Evolutionary conservation across 2,329 filamentous ascomycete genomes (phyloP).

Genomic region (Neopestalotiopsis sp.): DNA sequence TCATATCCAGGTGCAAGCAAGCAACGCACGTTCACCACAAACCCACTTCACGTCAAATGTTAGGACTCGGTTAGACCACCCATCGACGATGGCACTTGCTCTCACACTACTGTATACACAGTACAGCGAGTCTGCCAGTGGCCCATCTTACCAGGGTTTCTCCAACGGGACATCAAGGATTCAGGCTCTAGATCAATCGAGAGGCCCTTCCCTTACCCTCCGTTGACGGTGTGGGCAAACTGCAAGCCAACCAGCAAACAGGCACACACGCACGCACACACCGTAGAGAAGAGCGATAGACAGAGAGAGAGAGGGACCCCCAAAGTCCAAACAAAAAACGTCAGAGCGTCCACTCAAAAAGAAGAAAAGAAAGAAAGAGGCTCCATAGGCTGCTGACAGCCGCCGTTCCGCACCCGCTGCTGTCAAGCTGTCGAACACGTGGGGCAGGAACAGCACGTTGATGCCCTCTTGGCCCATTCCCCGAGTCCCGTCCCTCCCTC

Average conservation of each 20-base stretch:
- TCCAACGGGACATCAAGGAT: neutral
- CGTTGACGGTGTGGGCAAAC: neutral
- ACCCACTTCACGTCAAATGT: slow-evolving; percentile 4
- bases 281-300: too few species aligned
- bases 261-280: neutral
- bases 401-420: slow-evolving; percentile 12
- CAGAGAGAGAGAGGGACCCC: too few species aligned
- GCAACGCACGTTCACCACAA: neutral
- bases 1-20: slow-evolving; percentile 6
- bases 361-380: neutral
- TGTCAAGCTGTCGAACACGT: slow-evolving; percentile 13
- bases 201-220: neutral
- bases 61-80: slow-evolving; percentile 14
- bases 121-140: neutral
- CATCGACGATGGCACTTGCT: neutral
- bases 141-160: neutral
- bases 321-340: neutral
- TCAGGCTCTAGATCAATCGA: slow-evolving; percentile 1
- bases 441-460: slow-evolving; percentile 5
- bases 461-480: neutral
- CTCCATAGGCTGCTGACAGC: slow-evolving; percentile 13
- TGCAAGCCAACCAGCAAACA: neutral
- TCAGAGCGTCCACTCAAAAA: neutral
- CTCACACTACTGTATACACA: neutral
- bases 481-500: too few species aligned